Evolutionary conservation across 1,139 yeast genomes (phyloP).

Genomic region (Blastobotrys raffinosifermentans): DNA sequence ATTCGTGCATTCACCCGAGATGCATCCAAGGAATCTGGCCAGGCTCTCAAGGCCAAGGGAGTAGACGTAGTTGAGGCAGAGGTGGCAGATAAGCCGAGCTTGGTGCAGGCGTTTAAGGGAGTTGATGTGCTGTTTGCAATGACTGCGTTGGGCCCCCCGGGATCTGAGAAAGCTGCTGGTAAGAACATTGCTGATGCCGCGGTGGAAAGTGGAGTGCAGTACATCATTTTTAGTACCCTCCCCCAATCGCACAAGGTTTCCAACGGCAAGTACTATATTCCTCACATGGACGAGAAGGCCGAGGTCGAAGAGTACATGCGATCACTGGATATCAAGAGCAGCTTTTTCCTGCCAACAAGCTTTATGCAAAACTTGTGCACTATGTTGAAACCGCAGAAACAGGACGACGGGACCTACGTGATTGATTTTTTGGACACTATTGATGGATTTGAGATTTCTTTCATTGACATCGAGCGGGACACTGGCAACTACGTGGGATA

Average conservation of each 20-base stretch:
- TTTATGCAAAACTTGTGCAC: slow-evolving; percentile 12
- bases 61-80: background rate
- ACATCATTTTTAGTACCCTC: slow-evolving; percentile 9
- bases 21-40: background rate
- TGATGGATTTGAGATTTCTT: slow-evolving; percentile 4
- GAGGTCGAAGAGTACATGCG: slow-evolving; percentile 13
- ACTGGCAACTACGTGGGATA: slow-evolving; percentile 11
- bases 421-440: slow-evolving; percentile 2
- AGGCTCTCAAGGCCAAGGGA: background rate
- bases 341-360: slow-evolving; percentile 9
- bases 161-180: background rate
- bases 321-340: slow-evolving; percentile 9
- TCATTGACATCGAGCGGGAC: slow-evolving; percentile 8
- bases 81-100: background rate
- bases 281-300: slow-evolving; percentile 6
- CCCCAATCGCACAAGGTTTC: slow-evolving; percentile 3
- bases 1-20: slow-evolving; percentile 1
- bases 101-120: too few species aligned
- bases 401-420: slow-evolving; percentile 8
- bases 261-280: slow-evolving; percentile 1
- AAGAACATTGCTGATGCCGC: slow-evolving; percentile 11
- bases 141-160: background rate
- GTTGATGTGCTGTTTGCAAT: too few species aligned
- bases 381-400: slow-evolving; percentile 4
- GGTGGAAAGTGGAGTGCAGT: slow-evolving; percentile 10